phyloP scores from a whole-genome alignment of 2,329 filamentous ascomycete genomes.

The Setomelanomma holmii region DNA sequence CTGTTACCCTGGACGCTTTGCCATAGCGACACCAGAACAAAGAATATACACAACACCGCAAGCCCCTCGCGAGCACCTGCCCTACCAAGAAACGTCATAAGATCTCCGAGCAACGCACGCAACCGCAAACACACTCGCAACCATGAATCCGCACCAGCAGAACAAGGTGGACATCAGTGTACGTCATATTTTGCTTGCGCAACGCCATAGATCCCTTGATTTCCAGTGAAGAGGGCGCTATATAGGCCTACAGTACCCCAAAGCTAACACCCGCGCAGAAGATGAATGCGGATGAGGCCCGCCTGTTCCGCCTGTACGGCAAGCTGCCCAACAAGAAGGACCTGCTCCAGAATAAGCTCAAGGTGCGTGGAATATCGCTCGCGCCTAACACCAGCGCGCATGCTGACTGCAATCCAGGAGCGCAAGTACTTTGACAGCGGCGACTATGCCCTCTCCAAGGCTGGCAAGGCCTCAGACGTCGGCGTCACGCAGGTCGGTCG shows the following conservation, averaged over 20 bases:
- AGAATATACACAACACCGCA: constrained; percentile 34
- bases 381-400: background rate
- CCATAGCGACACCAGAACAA: constrained; percentile 32
- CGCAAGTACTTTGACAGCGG: constrained; percentile 97
- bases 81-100: constrained; percentile 20
- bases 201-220: too few species aligned
- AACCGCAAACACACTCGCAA: constrained; percentile 20
- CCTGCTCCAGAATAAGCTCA: constrained; percentile 96
- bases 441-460: constrained; percentile 96
- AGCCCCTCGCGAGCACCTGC: constrained; percentile 14
- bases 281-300: constrained; percentile 92
- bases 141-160: constrained; percentile 96
- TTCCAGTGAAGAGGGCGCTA: too few species aligned
- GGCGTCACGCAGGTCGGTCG: constrained; percentile 93
- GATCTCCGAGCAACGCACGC: constrained; percentile 13
- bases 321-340: constrained; percentile 97
- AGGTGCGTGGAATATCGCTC: constrained; percentile 59
- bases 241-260: background rate
- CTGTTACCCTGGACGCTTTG: constrained; percentile 26
- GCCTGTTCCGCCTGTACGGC: constrained; percentile 95
- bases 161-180: constrained; percentile 98
- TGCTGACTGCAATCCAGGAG: constrained; percentile 61
- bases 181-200: constrained; percentile 59
- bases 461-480: constrained; percentile 92
- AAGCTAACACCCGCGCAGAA: constrained; percentile 64